Conservation (phyloP, 2,329 filamentous ascomycete species). For the Alternaria novae-zelandiae region DNA sequence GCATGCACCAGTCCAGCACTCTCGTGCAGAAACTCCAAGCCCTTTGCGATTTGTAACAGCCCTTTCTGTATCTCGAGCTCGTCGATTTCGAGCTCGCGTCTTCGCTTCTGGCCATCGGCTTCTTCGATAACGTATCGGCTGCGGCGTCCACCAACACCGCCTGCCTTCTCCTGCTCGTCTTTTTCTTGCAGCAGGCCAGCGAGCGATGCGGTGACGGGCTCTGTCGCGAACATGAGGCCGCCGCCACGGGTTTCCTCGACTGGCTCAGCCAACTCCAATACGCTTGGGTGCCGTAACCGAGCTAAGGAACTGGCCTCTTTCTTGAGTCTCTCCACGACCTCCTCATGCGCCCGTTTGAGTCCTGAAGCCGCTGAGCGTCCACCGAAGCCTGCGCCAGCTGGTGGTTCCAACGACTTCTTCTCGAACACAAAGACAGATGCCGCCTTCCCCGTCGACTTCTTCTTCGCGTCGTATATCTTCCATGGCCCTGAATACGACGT, state of each 20-base stretch:
- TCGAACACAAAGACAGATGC: slow-evolving; percentile 97
- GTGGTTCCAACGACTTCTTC: slow-evolving; percentile 78
- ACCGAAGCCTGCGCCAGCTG: slow-evolving; percentile 64
- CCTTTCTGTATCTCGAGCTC: slow-evolving; percentile 98
- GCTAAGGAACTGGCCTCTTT: slow-evolving; percentile 91
- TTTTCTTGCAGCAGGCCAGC: slow-evolving; percentile 83
- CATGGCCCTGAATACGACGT: slow-evolving; percentile 88
- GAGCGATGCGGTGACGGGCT: slow-evolving; percentile 88
- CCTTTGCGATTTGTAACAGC: slow-evolving; percentile 88
- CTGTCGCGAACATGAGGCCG: slow-evolving; percentile 93
- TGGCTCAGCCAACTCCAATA: slow-evolving; percentile 91
- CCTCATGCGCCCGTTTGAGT: slow-evolving; percentile 82
- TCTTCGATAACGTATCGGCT: slow-evolving; percentile 85
- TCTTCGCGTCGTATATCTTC: slow-evolving; percentile 98
- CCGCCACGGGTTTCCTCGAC: slow-evolving; percentile 93
- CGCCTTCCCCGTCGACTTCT: slow-evolving; percentile 88
- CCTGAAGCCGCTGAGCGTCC: slow-evolving; percentile 66
- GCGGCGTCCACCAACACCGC: slow-evolving; percentile 71
- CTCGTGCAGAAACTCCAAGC: slow-evolving; percentile 92
- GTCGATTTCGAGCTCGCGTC: slow-evolving; percentile 89
- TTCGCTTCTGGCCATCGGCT: slow-evolving; percentile 70
- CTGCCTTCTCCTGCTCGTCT: slow-evolving; percentile 79
- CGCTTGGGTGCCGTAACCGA: slow-evolving; percentile 85
- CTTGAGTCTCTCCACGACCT: slow-evolving; percentile 88
- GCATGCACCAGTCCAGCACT: slow-evolving; percentile 93